Evolutionary conservation across 805 yeast genomes (phyloP), one percentile per base, ranked within the genome.

Genomic region (Candida vartiovaarae): DNA sequence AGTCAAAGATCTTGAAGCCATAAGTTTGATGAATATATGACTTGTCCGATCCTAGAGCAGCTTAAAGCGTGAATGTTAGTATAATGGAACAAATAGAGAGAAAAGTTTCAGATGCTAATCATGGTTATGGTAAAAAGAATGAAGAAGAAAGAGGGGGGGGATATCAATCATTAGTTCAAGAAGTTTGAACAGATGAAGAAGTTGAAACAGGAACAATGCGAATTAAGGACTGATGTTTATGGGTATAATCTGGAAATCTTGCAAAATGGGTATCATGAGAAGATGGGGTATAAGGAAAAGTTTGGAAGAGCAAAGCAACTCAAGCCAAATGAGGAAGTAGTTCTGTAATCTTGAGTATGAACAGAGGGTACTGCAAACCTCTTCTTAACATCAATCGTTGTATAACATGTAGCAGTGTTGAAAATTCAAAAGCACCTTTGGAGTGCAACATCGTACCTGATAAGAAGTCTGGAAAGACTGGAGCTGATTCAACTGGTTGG

Each of bases 1-100:
- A 40, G 11, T 52, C 51, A 11, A 28, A 36, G n/a, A 54, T 47
- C 28, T 41, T 40, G 38, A 44, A 45, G 3, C 24, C 37, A 26
- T 36, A 27, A 9, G 30, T 26, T 8, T 26, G 27, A 32, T 31
- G 6, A 7, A 29, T 23, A 32, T 10, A 25, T 4, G 9, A 23
- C 9, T 32, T 38, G 24, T 24, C 34, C 4, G 28, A 23, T 5
- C 8, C 35, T 6, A 31, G 23, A 5, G 35, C 23, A 24, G 34
- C 40, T 38, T 24, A 6, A 6, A 9, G 15, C n/a, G 39, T 24
- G 9, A 11, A 23, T 30, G 29, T 25, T 29, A 35, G 37, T 35
- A 35, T 23, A 26, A 11, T 9, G 37, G 3, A 32, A 15, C n/a
- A 6, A 32, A 11, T 11, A 32, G 7, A 28, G 30, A 28, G n/a